phyloP scores from a whole-genome alignment of 2,329 filamentous ascomycete genomes.

The Didymella segeticola region DNA sequence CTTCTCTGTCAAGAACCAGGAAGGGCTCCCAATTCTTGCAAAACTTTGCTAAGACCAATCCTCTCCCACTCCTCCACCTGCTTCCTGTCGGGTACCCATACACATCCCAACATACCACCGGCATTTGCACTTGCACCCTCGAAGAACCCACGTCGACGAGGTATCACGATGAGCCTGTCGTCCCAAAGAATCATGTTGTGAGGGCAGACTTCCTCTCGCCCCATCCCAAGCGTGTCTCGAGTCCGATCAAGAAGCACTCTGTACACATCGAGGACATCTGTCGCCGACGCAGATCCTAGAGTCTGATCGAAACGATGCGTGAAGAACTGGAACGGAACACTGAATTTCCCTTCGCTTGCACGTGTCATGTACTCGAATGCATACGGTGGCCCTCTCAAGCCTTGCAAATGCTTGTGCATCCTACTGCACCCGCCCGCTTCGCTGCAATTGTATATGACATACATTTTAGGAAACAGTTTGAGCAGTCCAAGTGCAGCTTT shows the following conservation, averaged over 20 bases:
- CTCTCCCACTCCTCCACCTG: slow-evolving; percentile 49
- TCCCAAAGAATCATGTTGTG: slow-evolving; percentile 57
- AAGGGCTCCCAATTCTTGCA: slow-evolving; percentile 51
- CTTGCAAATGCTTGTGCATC: slow-evolving; percentile 59
- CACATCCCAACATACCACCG: slow-evolving; percentile 57
- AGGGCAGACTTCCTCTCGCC: slow-evolving; percentile 41
- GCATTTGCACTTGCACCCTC: slow-evolving; percentile 54
- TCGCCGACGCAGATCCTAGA: slow-evolving; percentile 9
- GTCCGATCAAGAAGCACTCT: slow-evolving; percentile 24
- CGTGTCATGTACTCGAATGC: slow-evolving; percentile 35
- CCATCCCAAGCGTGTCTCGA: slow-evolving; percentile 15
- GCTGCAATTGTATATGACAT: slow-evolving; percentile 58
- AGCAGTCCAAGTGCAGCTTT: slow-evolving; percentile 48
- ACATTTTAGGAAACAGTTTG: slow-evolving; percentile 36
- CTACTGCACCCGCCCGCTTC: slow-evolving; percentile 55
- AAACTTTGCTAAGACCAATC: slow-evolving; percentile 46
- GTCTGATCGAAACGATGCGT: slow-evolving; percentile 36
- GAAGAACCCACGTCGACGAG: slow-evolving; percentile 47
- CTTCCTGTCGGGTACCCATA: slow-evolving; percentile 47
- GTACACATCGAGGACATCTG: slow-evolving; percentile 28
- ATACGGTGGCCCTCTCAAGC: slow-evolving; percentile 45
- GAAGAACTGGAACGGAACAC: slow-evolving; percentile 50
- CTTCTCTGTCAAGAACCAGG: too few species aligned
- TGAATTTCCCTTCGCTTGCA: slow-evolving; percentile 24
- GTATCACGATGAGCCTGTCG: slow-evolving; percentile 57